phyloP scores from a whole-genome alignment of 257 asterid genomes.

The Petrea volubilis region DNA sequence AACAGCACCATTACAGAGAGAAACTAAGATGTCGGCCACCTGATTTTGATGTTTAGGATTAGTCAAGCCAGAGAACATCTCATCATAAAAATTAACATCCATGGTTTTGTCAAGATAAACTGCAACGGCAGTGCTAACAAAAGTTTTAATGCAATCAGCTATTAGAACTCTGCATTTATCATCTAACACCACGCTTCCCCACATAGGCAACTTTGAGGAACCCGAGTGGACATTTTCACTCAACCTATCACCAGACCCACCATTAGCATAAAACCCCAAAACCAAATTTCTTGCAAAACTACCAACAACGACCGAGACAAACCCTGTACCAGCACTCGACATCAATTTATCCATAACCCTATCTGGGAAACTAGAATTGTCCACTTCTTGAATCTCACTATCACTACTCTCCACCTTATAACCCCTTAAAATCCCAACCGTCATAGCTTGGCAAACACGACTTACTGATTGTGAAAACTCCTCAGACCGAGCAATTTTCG shows the following conservation, averaged over 20 bases:
- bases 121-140: slow-evolving; percentile 83
- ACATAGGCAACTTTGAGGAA: slow-evolving; percentile 42
- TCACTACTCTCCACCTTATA: slow-evolving; percentile 36
- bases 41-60: slow-evolving; percentile 84
- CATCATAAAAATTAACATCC: slow-evolving; percentile 81
- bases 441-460: slow-evolving; percentile 59
- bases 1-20: slow-evolving; percentile 87
- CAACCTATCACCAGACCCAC: slow-evolving; percentile 35
- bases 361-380: slow-evolving; percentile 43
- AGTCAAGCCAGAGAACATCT: slow-evolving; percentile 80
- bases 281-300: slow-evolving; percentile 88
- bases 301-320: slow-evolving; percentile 76
- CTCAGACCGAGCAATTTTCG: slow-evolving; percentile 70
- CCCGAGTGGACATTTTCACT: slow-evolving; percentile 34
- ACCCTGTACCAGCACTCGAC: slow-evolving; percentile 82
- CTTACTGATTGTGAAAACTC: slow-evolving; percentile 56
- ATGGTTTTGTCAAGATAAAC: slow-evolving; percentile 92
- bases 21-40: slow-evolving; percentile 62
- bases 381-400: slow-evolving; percentile 44
- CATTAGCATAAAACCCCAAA: slow-evolving; percentile 56
- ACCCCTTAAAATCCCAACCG: slow-evolving; percentile 74
- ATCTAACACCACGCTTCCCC: slow-evolving; percentile 59
- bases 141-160: slow-evolving; percentile 77
- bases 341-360: slow-evolving; percentile 72
- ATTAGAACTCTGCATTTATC: slow-evolving; percentile 64